Conservation (phyloP, 495 filamentous ascomycete genomes). For the Usnea hakonensis region DNA sequence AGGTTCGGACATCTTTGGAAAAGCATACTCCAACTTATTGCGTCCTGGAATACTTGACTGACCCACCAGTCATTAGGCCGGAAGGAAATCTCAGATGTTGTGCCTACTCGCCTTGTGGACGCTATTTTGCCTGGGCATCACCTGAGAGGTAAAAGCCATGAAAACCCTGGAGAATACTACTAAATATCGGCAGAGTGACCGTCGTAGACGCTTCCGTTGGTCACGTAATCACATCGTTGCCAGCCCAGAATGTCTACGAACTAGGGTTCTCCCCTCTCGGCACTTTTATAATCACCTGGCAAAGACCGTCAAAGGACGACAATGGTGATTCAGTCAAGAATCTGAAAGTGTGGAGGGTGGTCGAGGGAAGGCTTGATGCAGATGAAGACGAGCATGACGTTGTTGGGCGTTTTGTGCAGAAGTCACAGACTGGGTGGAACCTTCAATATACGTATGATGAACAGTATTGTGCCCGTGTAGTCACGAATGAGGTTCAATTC, state of each 20-base stretch:
- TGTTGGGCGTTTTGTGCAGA: slow-evolving; percentile 89
- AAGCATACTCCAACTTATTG: background rate
- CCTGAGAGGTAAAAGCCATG: slow-evolving; percentile 55
- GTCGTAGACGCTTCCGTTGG: slow-evolving; percentile 77
- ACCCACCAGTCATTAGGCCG: slow-evolving; percentile 46
- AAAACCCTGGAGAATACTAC: background rate
- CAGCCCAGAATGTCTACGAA: slow-evolving; percentile 78
- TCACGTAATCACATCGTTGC: slow-evolving; percentile 64
- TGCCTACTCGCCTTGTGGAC: slow-evolving; percentile 87
- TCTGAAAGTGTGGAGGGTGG: slow-evolving; percentile 86
- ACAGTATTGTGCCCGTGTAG: slow-evolving; percentile 79
- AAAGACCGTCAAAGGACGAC: slow-evolving; percentile 85
- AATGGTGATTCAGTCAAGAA: slow-evolving; percentile 90
- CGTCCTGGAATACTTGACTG: slow-evolving; percentile 23
- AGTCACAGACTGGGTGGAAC: slow-evolving; percentile 92
- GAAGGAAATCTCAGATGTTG: slow-evolving; percentile 92
- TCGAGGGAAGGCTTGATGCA: slow-evolving; percentile 36
- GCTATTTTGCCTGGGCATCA: slow-evolving; percentile 92
- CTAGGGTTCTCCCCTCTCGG: slow-evolving; percentile 88
- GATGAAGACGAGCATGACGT: slow-evolving; percentile 53
- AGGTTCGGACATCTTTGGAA: slow-evolving; percentile 37
- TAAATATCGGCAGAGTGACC: slow-evolving; percentile 50
- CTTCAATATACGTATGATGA: slow-evolving; percentile 94
- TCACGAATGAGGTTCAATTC: slow-evolving; percentile 97
- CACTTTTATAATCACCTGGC: slow-evolving; percentile 93